Evolutionary conservation across 2,329 filamentous ascomycete species (phyloP), one percentile per base, ranked within the genome.

Genomic region (Fusarium paranaense): DNA sequence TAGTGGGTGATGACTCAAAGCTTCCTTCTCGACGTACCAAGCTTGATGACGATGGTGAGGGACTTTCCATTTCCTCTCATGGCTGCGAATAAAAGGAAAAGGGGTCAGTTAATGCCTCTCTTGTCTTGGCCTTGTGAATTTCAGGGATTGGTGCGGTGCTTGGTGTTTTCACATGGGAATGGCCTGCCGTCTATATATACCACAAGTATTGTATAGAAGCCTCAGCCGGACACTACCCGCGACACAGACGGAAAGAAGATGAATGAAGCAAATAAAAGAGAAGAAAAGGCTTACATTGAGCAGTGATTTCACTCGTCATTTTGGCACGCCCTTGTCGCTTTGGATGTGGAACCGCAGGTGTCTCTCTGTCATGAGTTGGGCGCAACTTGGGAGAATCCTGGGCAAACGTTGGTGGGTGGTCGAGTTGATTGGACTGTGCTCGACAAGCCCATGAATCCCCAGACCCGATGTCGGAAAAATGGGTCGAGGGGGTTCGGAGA

Each of bases 41-140:
- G 90, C 86, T 97, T 97, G 79, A 97, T 96, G 78, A 97, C 94
- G 73, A 97, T 90, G 63, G 81, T 83, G 73, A 81, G 72, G 54
- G 78, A 73, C 74, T 90, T 92, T 63, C 73, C 71, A 59, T 73
- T 83, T 47, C 84, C 86, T 86, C 91, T 94, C 91, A 93, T 94
- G 75, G 82, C 89, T 89, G 84, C 80, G 62, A 81, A 56, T 67
- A 57, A 40, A 64, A 59, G 57, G 45, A 30, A 30, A 66, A 54
- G 37, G 47, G 33, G 92, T 94, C 76, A 94, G 88, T 79, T 90
- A 88, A 81, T 78, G 60, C 38, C 69, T 63, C 59, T 72, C 59
- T 52, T 32, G 22, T 60, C 22, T 35, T 27, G 32, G 37, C 50
- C 35, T 35, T 62, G 62, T 45, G 18, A 27, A 30, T 66, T 56